A percentile compares a stretch with the other conserved stretches of the same genome.
Conservation (phyloP, 2,329 filamentous ascomycete species). For the Fusarium torulosum region DNA sequence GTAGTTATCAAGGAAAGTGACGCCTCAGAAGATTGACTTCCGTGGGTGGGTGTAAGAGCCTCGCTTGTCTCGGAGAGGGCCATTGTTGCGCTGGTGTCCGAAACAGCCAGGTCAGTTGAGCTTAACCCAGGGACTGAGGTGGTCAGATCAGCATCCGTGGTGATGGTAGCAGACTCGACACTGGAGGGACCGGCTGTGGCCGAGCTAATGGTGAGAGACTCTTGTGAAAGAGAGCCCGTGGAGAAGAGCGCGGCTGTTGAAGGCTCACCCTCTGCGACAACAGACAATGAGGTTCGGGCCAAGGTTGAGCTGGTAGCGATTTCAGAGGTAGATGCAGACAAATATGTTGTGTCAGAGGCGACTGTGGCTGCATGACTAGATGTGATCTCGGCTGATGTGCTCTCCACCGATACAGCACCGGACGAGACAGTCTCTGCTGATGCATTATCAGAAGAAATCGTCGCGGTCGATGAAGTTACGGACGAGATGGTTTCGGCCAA, state of each 20-base stretch:
- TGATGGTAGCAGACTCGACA: background rate
- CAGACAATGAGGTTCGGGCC: background rate
- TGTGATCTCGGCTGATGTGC: too few species aligned
- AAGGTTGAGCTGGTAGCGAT: background rate
- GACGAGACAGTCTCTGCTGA: too few species aligned
- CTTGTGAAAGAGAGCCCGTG: too few species aligned
- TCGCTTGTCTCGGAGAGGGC: background rate
- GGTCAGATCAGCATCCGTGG: background rate
- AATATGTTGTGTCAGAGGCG: background rate
- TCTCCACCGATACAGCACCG: too few species aligned
- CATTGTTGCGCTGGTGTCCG: background rate
- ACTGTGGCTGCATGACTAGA: too few species aligned
- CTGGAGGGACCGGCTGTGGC: background rate
- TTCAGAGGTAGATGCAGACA: background rate
- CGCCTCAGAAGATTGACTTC: slow-evolving; percentile 5
- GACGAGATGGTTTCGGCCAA: too few species aligned
- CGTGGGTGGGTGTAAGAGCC: background rate
- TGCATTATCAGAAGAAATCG: too few species aligned
- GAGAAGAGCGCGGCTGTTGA: background rate
- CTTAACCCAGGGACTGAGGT: background rate
- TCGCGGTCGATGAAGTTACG: too few species aligned
- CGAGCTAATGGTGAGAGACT: background rate
- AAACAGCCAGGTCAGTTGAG: too few species aligned
- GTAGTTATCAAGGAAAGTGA: slow-evolving; percentile 17
- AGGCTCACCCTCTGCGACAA: background rate